Evolutionary conservation across 176 grass and related monocot genomes (phyloP).

Genomic region (Elymus sibiricus): DNA sequence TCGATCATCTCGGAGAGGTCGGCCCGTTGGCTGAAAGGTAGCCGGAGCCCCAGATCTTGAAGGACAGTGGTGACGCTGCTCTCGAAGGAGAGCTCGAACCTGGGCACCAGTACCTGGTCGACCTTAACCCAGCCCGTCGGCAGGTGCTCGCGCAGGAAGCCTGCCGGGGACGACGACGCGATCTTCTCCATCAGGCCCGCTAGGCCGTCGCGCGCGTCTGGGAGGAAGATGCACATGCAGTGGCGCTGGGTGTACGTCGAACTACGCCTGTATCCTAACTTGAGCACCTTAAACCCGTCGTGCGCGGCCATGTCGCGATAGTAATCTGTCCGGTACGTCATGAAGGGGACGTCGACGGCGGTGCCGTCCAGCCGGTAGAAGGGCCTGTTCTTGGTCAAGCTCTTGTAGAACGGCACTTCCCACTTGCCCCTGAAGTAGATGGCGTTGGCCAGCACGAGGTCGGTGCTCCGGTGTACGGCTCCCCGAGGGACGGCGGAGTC

Average conservation of each 20-base stretch:
- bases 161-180: not conserved
- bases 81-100: not conserved
- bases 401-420: not conserved
- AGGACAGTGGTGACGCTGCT: not conserved
- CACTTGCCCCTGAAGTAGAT: constrained; percentile 3
- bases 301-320: not conserved
- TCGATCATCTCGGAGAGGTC: not conserved
- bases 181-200: not conserved
- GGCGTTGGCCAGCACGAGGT: not conserved
- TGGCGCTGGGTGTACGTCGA: not conserved
- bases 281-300: not conserved
- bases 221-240: not conserved
- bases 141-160: not conserved
- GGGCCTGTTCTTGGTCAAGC: not conserved
- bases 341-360: not conserved
- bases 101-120: not conserved
- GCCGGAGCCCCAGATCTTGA: not conserved
- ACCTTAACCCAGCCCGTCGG: not conserved
- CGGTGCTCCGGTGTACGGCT: not conserved
- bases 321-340: not conserved
- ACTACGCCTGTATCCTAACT: not conserved
- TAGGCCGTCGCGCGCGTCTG: not conserved
- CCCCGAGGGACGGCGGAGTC: not conserved
- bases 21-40: not conserved
- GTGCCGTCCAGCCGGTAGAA: not conserved